Conservation (phyloP, 192 early-diverging fungal genomes). For the Chytriomyces confervae region DNA sequence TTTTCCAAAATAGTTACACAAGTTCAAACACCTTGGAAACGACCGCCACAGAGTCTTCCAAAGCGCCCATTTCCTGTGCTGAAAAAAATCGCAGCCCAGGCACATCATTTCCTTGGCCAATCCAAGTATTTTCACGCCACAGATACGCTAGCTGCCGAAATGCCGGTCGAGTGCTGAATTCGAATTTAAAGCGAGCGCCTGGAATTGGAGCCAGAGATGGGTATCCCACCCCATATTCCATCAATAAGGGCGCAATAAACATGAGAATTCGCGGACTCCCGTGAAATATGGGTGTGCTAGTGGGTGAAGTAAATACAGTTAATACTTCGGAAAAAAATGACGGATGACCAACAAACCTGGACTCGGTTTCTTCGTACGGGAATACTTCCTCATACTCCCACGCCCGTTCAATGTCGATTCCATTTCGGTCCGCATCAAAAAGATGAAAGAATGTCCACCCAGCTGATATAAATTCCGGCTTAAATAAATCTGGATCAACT, state of each 20-base stretch:
- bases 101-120: conserved; percentile 40
- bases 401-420: conserved; percentile 27
- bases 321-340: background rate
- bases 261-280: conserved; percentile 51
- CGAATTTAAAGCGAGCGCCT: conserved; percentile 47
- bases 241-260: conserved; percentile 38
- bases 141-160: conserved; percentile 36
- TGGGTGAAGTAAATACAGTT: background rate
- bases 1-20: background rate
- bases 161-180: conserved; percentile 45
- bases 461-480: conserved; percentile 37
- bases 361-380: background rate
- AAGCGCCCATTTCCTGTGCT: conserved; percentile 16
- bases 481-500: conserved; percentile 11
- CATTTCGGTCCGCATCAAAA: conserved; percentile 47
- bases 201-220: conserved; percentile 40
- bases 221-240: conserved; percentile 15
- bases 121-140: conserved; percentile 54
- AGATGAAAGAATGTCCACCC: conserved; percentile 58
- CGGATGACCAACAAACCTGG: background rate
- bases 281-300: conserved; percentile 46
- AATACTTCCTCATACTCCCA: conserved; percentile 36
- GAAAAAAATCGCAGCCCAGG: conserved; percentile 41
- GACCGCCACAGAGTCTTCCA: background rate
- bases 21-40: conserved; percentile 39